These are phyloP conservation scores for Colletotrichum higginsianum DNA, from an alignment of 2,329 filamentous ascomycete genomes.

Conservation along the genomic window DNA sequence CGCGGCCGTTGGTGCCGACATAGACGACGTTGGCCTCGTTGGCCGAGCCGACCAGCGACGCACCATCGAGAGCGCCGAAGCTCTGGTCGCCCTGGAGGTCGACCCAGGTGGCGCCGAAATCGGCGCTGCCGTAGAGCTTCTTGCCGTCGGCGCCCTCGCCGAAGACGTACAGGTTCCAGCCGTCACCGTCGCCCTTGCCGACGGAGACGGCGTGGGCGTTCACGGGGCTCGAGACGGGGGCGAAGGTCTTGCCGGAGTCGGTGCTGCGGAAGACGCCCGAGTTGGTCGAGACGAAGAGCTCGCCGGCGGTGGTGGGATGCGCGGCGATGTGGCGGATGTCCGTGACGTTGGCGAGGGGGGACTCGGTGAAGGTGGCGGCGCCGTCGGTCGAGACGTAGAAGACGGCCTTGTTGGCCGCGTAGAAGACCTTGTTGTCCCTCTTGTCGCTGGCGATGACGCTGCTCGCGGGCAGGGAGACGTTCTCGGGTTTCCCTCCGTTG, in stretches of 20 bases:
- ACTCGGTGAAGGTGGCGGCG: conserved; percentile 60
- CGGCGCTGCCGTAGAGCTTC: conserved; percentile 61
- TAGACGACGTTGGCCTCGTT: conserved; percentile 63
- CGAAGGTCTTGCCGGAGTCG: conserved; percentile 65
- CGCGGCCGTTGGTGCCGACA: conserved; percentile 65
- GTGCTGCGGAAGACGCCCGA: conserved; percentile 68
- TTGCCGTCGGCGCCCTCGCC: conserved; percentile 59
- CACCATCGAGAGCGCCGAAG: conserved; percentile 60
- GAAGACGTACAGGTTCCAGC: conserved; percentile 65
- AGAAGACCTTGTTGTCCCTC: conserved; percentile 66
- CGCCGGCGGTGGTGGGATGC: conserved; percentile 71
- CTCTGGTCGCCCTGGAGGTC: conserved; percentile 63
- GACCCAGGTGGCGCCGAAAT: conserved; percentile 60
- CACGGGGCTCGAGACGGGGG: conserved; percentile 53
- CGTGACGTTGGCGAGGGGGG: conserved; percentile 56
- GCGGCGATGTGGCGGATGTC: conserved; percentile 69
- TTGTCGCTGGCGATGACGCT: conserved; percentile 70
- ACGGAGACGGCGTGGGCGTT: conserved; percentile 61
- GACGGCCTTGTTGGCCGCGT: conserved; percentile 60
- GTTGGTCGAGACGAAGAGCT: conserved; percentile 72
- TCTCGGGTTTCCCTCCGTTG: conserved; percentile 58
- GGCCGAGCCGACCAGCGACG: conserved; percentile 59
- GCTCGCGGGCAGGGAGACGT: conserved; percentile 60
- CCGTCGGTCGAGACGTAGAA: conserved; percentile 68
- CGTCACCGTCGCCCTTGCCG: conserved; percentile 55